Conservation (phyloP, 2,329 filamentous ascomycete species). For the Fusarium compactum region DNA sequence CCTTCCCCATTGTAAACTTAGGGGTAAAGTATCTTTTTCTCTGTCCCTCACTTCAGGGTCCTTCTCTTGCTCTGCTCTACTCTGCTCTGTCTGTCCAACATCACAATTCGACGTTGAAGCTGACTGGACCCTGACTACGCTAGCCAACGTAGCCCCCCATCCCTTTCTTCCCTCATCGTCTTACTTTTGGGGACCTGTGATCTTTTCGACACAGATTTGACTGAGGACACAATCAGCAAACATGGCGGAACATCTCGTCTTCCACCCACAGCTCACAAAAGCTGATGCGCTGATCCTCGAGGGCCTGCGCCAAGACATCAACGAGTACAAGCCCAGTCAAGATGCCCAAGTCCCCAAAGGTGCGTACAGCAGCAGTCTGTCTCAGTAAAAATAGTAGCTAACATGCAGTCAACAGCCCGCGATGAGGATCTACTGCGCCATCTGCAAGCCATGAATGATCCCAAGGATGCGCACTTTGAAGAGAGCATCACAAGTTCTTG, state of each 20-base stretch:
- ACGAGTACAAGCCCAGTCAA: slow-evolving; percentile 13
- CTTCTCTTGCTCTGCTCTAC: background rate
- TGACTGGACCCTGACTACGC: background rate
- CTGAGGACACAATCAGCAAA: background rate
- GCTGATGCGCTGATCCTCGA: slow-evolving; percentile 32
- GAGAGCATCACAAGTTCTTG: slow-evolving; percentile 24
- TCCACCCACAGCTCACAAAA: slow-evolving; percentile 31
- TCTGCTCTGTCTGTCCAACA: slow-evolving; percentile 10
- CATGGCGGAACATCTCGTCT: slow-evolving; percentile 29
- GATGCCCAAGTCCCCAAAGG: slow-evolving; percentile 13
- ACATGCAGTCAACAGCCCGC: slow-evolving; percentile 2
- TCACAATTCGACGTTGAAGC: slow-evolving; percentile 9
- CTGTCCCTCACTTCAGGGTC: slow-evolving; percentile 19
- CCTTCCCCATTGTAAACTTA: slow-evolving; percentile 12
- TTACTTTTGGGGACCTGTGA: no score
- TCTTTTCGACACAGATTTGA: background rate
- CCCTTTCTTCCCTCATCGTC: background rate
- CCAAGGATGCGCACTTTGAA: slow-evolving; percentile 35
- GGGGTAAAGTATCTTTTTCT: slow-evolving; percentile 18
- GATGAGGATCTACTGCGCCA: slow-evolving; percentile 33
- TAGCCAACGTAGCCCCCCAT: background rate
- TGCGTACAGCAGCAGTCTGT: slow-evolving; percentile 6
- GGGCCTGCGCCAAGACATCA: slow-evolving; percentile 27
- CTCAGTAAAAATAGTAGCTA: background rate
- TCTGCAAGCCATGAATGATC: slow-evolving; percentile 31